phyloP scores from a whole-genome alignment of 345 rosid genomes.

The Cardamine chenopodiifolia region DNA sequence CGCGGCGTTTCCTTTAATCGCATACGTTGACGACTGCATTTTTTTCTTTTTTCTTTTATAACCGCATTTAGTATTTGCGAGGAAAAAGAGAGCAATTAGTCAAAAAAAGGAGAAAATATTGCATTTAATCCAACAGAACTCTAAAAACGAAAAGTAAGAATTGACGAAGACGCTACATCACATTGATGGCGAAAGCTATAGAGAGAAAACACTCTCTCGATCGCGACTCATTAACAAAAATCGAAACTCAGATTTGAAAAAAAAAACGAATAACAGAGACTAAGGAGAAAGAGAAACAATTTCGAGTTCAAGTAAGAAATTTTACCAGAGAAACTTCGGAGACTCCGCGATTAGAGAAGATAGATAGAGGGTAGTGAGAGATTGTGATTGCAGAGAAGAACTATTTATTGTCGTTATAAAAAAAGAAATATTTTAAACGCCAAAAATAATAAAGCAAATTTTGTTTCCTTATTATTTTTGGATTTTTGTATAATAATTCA shows the following conservation, averaged over 20 bases:
- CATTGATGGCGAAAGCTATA: constrained; percentile 19
- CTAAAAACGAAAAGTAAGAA: neutral
- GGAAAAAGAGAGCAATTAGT: constrained; percentile 30
- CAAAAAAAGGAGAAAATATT: neutral
- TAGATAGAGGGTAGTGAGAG: constrained; percentile 7
- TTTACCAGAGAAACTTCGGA: constrained; percentile 44
- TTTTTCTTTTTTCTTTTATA: constrained; percentile 31
- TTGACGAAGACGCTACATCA: constrained; percentile 10
- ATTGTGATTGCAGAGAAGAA: constrained; percentile 19
- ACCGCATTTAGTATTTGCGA: constrained; percentile 19
- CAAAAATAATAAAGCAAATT: neutral
- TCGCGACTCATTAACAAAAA: constrained; percentile 24
- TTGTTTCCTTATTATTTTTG: neutral
- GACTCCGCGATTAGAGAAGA: constrained; percentile 46
- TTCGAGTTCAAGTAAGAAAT: no score
- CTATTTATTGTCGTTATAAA: constrained; percentile 14
- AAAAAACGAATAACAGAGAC: neutral
- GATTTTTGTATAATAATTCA: constrained; percentile 22
- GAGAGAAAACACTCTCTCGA: constrained; percentile 17
- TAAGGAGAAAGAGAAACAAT: constrained; percentile 14
- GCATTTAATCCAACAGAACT: constrained; percentile 21
- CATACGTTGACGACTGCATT: constrained; percentile 66
- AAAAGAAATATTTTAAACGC: neutral
- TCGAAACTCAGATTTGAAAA: constrained; percentile 19
- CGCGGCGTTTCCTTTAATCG: constrained; percentile 49